Evolutionary conservation across 352 stramenopile genomes (phyloP), one percentile per base, ranked within the genome.

Genomic region (Globisporangium polare): DNA sequence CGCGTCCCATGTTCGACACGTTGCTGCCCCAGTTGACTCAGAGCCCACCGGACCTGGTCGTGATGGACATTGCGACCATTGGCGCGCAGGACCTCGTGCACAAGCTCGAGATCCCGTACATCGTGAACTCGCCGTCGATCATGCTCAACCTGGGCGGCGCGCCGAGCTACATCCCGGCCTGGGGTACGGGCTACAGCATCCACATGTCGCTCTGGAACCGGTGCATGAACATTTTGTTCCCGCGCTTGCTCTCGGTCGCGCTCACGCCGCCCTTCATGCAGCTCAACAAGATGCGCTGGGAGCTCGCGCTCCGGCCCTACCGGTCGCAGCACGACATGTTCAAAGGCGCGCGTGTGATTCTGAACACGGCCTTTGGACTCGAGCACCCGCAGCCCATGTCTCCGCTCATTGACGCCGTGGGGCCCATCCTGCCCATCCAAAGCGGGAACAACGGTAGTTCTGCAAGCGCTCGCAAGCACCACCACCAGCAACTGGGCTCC

Each of bases 151-250:
- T 96, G 0, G 83, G 83, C 39, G 68, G 69, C 62, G 68, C 76
- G 1, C 85, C 86, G 6, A 89, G 78, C 54, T 94, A 96, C 67
- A 70, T 95, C 10, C 88, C 88, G 0, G 86, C 83, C 12, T 96
- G 86, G 86, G 88, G 88, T 5, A 93, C 88, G 0, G 88, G 88
- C 15, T 95, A 92, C 61, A 82, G 74, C 41, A 70, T 80, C 37
- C 72, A 83, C 43, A 96, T 95, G 88, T 91, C 83, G 59, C 76
- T 96, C 33, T 92, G 86, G 85, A 86, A 95, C 57, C 84, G 88
- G 20, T 96, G 86, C 63, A 89, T 96, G 72, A 96, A 96, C 67
- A 80, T 94, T 57, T 49, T 96, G n/a, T 96, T 94, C 58, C 88
- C 88, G n/a, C 68, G 84, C 6, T 66, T 95, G 42, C 63, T 96